These are phyloP conservation scores for Hyphopichia fennica DNA, from an alignment of 1,139 yeast species.

Conservation along the genomic window DNA sequence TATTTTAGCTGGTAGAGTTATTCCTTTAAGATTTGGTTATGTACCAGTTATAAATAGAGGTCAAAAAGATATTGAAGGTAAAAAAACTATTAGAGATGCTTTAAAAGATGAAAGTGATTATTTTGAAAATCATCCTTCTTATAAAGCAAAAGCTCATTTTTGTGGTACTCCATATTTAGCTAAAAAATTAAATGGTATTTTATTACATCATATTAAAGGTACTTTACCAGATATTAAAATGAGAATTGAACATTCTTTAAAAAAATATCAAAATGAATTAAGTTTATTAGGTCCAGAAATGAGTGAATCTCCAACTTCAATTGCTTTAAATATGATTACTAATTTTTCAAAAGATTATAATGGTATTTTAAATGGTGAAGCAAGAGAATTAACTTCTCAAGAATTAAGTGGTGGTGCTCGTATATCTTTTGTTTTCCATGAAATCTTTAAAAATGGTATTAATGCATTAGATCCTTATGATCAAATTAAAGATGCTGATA, in stretches of 20 bases:
- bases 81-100: conserved; percentile 88
- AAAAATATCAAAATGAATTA: conserved; percentile 82
- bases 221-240: conserved; percentile 93
- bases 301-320: conserved; percentile 84
- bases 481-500: conserved; percentile 94
- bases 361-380: conserved; percentile 91
- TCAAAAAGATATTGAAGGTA: conserved; percentile 87
- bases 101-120: conserved; percentile 74
- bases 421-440: conserved; percentile 96
- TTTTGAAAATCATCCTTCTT: conserved; percentile 75
- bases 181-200: conserved; percentile 84
- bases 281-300: conserved; percentile 78
- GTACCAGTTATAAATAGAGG: conserved; percentile 98
- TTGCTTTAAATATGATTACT: conserved; percentile 88
- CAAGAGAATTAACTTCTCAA: conserved; percentile 79
- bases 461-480: conserved; percentile 95
- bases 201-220: conserved; percentile 89
- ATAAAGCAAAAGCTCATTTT: conserved; percentile 79
- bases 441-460: conserved; percentile 90
- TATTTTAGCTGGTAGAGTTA: conserved; percentile 92
- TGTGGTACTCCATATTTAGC: conserved; percentile 98
- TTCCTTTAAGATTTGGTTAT: conserved; percentile 93
- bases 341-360: conserved; percentile 90
- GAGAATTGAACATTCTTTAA: conserved; percentile 80
- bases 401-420: conserved; percentile 98